These are phyloP conservation scores for Tolypocladium ovalisporum DNA, from an alignment of 2,329 filamentous ascomycete genomes.

Conservation along the genomic window DNA sequence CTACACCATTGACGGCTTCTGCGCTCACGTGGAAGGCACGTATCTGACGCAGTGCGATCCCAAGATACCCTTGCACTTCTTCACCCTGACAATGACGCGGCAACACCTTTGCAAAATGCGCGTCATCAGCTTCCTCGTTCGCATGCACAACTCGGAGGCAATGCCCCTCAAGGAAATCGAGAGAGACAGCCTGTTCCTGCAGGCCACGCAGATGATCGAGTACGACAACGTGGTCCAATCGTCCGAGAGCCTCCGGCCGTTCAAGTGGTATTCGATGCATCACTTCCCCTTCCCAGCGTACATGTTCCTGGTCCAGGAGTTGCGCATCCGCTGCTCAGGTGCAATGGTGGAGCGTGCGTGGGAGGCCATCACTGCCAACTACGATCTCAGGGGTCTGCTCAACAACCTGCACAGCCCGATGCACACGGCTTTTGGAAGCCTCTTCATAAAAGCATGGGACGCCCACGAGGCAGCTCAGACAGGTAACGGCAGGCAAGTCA, in stretches of 20 bases:
- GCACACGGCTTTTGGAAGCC: conserved; percentile 44
- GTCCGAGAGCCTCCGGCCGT: conserved; percentile 38
- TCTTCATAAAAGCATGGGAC: conserved; percentile 54
- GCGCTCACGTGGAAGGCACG: conserved; percentile 41
- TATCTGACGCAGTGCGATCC: conserved; percentile 47
- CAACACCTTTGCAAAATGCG: conserved; percentile 46
- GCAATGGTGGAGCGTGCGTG: conserved; percentile 47
- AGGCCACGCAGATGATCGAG: conserved; percentile 47
- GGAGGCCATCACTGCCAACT: conserved; percentile 44
- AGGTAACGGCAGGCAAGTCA: conserved; percentile 29
- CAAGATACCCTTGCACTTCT: conserved; percentile 48
- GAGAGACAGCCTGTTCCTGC: conserved; percentile 40
- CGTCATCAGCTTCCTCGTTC: conserved; percentile 41
- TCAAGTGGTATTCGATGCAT: conserved; percentile 47
- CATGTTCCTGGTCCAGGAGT: conserved; percentile 46
- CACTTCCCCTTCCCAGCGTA: conserved; percentile 52
- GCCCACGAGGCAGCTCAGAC: conserved; percentile 38
- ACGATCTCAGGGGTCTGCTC: conserved; percentile 38
- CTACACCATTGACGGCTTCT: conserved; percentile 42
- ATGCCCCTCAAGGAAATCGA: conserved; percentile 31
- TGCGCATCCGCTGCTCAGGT: conserved; percentile 40
- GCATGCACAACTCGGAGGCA: conserved; percentile 28
- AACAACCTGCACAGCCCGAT: conserved; percentile 42
- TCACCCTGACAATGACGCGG: conserved; percentile 46
- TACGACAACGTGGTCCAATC: conserved; percentile 46